Base-by-base conservation (phyloP, 306 rosid genomes). In the Astragalus glycyphyllos region DNA sequence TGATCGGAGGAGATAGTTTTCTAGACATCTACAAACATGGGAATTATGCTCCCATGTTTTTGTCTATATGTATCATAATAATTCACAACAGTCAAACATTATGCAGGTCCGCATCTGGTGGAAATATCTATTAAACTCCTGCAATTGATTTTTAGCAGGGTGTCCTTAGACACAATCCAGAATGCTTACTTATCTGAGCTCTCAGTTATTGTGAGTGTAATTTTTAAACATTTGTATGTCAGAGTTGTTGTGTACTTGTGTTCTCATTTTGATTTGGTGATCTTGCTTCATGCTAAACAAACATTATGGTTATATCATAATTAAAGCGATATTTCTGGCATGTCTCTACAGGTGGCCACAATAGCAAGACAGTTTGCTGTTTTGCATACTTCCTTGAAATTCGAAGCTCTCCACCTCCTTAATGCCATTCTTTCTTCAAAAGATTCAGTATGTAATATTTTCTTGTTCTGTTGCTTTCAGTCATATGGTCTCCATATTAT, bases 331-430 rank as follows among this genome's bases (percentile, higher is more conserved):
- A 23, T 26, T 32, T 63, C 31, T 75, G 23, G 11, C 50, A 29
- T 20, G 68, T 68, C 16, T 55, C 50, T 58, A 15, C 77, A 94
- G 98, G 94, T 90, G 75, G 81, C 81, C 12, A 65, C 65, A 80
- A 57, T 86, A 62, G 86, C 96, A 58, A 86, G 83, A 81, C 96
- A 79, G 77, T 94, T 90, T 83, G 86, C 96, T 44, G 77, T 89
- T 65, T 80, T 85, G 77, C 98, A 94, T 55, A 86, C 76, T 68
- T 83, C 89, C 77, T 65, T 80, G 76, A 94, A 94, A 77, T 94
- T 94, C 35, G 92, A 94, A 77, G 89, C 89, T 45, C 88, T 94
- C 61, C 94, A 86, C 77, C 77, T 94, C 45, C 88, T 94, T 44
- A 78, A 86, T 68, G 83, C 83, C 40, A 77, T 89, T 56, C 60